Conservation (phyloP, 2,329 filamentous ascomycete species). For the Diaporthe batatas region DNA sequence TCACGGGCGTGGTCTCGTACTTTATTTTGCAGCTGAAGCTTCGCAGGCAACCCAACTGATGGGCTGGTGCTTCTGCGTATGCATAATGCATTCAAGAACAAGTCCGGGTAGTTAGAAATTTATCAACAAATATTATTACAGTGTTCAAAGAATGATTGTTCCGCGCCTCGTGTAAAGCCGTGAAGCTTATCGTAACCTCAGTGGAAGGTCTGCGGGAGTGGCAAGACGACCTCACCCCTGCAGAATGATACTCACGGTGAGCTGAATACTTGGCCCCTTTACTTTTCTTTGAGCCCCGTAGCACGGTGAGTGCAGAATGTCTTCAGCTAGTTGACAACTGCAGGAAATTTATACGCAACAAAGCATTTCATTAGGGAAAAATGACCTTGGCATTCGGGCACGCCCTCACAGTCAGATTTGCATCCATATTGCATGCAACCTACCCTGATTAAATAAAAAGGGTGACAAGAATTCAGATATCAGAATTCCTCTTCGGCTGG, state of each 20-base stretch:
- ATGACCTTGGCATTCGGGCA: neutral
- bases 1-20: constrained; percentile 42
- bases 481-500: neutral
- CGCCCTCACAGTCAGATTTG: neutral
- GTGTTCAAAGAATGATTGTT: neutral
- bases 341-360: neutral
- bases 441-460: neutral
- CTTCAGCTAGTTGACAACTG: neutral
- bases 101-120: neutral
- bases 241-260: neutral
- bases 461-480: neutral
- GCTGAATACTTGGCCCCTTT: neutral
- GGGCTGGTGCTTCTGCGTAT: neutral
- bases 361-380: neutral
- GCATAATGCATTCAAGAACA: neutral
- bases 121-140: neutral
- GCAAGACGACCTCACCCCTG: neutral
- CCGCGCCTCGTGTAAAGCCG: neutral
- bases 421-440: neutral
- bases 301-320: neutral
- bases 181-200: neutral
- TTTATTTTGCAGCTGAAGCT: constrained; percentile 36
- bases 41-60: neutral
- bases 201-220: neutral
- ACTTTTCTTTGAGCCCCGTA: neutral